Base-by-base conservation (phyloP, 2,329 filamentous ascomycete species). In the Fonsecaea erecta region DNA sequence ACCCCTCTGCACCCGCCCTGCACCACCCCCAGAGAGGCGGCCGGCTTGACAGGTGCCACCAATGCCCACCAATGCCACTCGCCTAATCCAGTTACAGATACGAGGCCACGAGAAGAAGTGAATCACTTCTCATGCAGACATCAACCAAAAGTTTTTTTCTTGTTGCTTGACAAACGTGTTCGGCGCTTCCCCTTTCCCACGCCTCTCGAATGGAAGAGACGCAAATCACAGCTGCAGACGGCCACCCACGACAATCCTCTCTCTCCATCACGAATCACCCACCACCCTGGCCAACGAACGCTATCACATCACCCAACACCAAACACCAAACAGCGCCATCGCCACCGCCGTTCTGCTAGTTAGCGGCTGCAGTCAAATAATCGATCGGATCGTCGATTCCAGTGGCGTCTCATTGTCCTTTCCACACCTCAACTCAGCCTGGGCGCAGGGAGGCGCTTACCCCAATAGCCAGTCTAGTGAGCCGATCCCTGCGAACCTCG, bases 401-500 rank as follows among this genome's bases (percentile, higher is more conserved):
- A 24, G 43, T 48, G 43, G 43, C 43, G 18, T 18, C 43, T 30
- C 18, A 24, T 14, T 24, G 43, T 24, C 43, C 43, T 48, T 48
- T 48, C 43, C 43, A 48, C 43, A 48, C 18, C 32, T 48, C 43
- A 24, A 48, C 18, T 48, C 18, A 24, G 43, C 43, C 43, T 48
- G 24, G 43, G 43, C 18, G 18, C 43, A 48, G 43, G 43, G 43
- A 48, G 43, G 43, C 43, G 43, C 43, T 24, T 48, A 8, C 43
- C 43, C 43, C 43, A 48, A n/a, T n/a, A n/a, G n/a, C n/a, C n/a
- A n/a, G n/a, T n/a, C n/a, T 21, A 48, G 43, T 18, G 6, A 48
- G 21, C 21, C 8, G 37, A 56, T 48, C 60, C 60, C 52, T 62
- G 60, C 40, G 12, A 4, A 26, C 18, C 11, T 62, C 48, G 26